Evolutionary conservation across 1,284 basidiomycete species (phyloP), one percentile per base, ranked within the genome.

Genomic region (Puccinia hordei): DNA sequence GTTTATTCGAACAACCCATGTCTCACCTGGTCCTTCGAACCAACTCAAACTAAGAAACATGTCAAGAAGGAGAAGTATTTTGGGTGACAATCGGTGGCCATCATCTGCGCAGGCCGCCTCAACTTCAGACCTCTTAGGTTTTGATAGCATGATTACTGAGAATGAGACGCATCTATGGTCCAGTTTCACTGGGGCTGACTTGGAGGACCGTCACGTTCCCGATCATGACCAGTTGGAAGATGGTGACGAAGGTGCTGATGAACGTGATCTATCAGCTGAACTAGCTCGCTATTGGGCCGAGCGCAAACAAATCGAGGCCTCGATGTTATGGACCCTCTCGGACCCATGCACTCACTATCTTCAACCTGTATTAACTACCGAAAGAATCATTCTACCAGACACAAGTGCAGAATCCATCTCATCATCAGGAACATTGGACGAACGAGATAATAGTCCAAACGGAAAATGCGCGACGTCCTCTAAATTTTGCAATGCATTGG

Each of bases 51-150:
- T 92, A 94, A 84, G 84, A 91, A 12, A 88, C 90, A 41, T 92
- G 93, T 81, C 89, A 90, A 71, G 13, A 55, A 9, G 89, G 89
- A 9, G 89, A 89, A 30, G 90, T 89, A 0, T 89, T 89, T 22
- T 90, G 91, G 57, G 87, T 89, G 15, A 87, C 90, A 0, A 87
- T 93, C 30, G 92, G 92, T 0, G 90, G 86, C 89, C 19, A 90
- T 89, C 0, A 90, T 92, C 41, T 90, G 90, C 51, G 90, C 91
- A 35, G 92, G 93, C 84, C 88, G 91, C 1, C 93, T 93, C 85
- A 86, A 88, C 13, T 92, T 94, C 57, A 92, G 93, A 0, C 91
- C 91, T 83, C 88, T 35, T 66, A 19, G 53, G 46, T 17, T 71
- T 80, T 44, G 71, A 73, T 80, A 73, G 69, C 65, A 80, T 80